Base-by-base conservation (phyloP, 169 alveolate species). In the Plasmodium relictum region DNA sequence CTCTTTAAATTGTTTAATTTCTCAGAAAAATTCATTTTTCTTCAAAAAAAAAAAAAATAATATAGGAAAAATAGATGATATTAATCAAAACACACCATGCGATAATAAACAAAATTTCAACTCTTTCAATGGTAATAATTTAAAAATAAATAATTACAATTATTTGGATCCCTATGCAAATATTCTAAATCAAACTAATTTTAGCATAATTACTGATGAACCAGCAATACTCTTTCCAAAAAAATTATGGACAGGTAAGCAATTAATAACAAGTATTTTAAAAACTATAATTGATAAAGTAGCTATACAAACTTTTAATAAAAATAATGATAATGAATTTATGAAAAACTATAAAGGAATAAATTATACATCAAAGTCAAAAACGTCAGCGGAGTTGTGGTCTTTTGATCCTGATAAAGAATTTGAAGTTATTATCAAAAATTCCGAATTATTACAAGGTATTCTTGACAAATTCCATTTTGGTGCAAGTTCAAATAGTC, bases 221-320 rank as follows among this genome's bases (percentile, higher is more conserved):
- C 99, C 99, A 18, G 97, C 99, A 5, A 94, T 98, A 8, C 61
- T 98, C 16, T 97, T 96, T 71, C 99, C 99, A 2, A 92, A 89
- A 54, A 89, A 86, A 42, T 66, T 96, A 58, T 99, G 99, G 99
- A 98, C 99, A 5, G 99, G 99, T 24, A 99, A 99, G 88, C 99
- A 98, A 74, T 94, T 95, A 50, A 93, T 95, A n/a, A 94, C 97
- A 24, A 72, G 94, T 12, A 45, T 95, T 39, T 73, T 95, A 42
- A 95, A 95, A 83, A 94, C 96, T 5, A 59, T 95, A 0, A 92
- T 95, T n/a, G 96, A 95, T 88, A 88, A 88, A 56, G 90, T 95
- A 20, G 95, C 97, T 5, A 20, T 89, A 22, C 91, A 83, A 10
- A 58, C 87, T 4, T 94, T 48, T 65, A 41, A 92, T 12, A 91